Percentiles rank a stretch among this genome's conserved stretches.
Evolutionary conservation across 176 grass and related monocot species (phyloP).

Genomic region (Cenchrus purpureus): DNA sequence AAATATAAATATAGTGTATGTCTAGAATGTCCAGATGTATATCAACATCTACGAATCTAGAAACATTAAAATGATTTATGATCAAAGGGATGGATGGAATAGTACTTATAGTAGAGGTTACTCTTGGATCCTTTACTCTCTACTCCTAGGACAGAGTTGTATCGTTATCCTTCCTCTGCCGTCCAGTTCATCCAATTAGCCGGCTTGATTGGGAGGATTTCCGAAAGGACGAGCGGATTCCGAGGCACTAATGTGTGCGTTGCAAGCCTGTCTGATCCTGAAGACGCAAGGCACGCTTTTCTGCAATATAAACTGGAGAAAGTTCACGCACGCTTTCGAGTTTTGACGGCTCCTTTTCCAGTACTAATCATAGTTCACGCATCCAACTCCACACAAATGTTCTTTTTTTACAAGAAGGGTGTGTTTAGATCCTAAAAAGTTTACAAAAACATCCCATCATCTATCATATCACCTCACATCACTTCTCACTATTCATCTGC

Average conservation of each 20-base stretch:
- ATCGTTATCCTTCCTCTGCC: not conserved
- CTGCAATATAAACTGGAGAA: not conserved
- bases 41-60: too few species aligned
- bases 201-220: not conserved
- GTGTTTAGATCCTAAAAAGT: too few species aligned
- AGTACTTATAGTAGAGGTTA: too few species aligned
- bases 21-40: too few species aligned
- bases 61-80: too few species aligned
- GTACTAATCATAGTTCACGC: not conserved
- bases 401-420: not conserved
- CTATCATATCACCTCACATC: too few species aligned
- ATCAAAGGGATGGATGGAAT: too few species aligned
- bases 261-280: constrained; percentile 13
- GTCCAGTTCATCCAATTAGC: not conserved
- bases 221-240: not conserved
- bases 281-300: not conserved
- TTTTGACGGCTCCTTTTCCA: not conserved
- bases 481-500: too few species aligned
- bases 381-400: not conserved
- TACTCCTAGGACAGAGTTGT: too few species aligned
- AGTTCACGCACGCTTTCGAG: not conserved
- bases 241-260: not conserved
- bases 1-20: too few species aligned
- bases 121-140: too few species aligned
- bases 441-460: too few species aligned